Evolutionary conservation across 2,329 filamentous ascomycete species (phyloP), one percentile per base, ranked within the genome.

Genomic region (Calonectria naviculata): DNA sequence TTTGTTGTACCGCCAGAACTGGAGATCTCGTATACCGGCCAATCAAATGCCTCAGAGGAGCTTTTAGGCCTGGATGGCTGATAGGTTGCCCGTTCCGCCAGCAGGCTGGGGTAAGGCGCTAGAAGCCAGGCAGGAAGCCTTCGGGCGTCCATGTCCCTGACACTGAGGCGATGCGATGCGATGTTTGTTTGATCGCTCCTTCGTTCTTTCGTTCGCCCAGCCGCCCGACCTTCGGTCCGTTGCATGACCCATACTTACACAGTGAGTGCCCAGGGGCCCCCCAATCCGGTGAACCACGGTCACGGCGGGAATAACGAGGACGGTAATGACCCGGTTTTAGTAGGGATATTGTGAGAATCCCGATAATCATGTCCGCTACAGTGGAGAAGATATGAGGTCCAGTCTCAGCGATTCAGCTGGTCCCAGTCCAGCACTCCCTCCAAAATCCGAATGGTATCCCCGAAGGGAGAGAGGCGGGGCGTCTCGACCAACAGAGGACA

Each of bases 101-200:
- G 62, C 65, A 73, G 68, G 71, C 71, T 75, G 65, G 69, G 73
- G 70, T 68, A 76, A 75, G 70, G 73, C 71, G 69, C 74, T 71
- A 76, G 75, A 76, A 76, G 71, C 73, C 69, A 56, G 62, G 47
- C 68, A 73, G 66, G 60, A 75, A 71, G 70, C 67, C 66, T 71
- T 54, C 34, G 52, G 52, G 54, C 54, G 70, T 42, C 70, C 67
- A 67, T 74, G 61, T 71, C 62, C 62, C 62, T 70, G 62, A 62
- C 38, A 29, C 47, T 38, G 54, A 62, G 49, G 31, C 67, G 65
- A 42, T 44, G 34, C 31, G 52, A 36, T 36, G 34, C 15, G n/a
- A 65, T 44, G 36, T 49, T 62, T 47, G 42, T 66, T 69, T 10
- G 28, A 41, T 41, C 13, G 41, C 17, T 42, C 38, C 15, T 13